A percentile compares a stretch with the other conserved stretches of the same genome.
These are phyloP conservation scores for Cynanchum wilfordii DNA, from an alignment of 257 asterid species.

Conservation along the genomic window DNA sequence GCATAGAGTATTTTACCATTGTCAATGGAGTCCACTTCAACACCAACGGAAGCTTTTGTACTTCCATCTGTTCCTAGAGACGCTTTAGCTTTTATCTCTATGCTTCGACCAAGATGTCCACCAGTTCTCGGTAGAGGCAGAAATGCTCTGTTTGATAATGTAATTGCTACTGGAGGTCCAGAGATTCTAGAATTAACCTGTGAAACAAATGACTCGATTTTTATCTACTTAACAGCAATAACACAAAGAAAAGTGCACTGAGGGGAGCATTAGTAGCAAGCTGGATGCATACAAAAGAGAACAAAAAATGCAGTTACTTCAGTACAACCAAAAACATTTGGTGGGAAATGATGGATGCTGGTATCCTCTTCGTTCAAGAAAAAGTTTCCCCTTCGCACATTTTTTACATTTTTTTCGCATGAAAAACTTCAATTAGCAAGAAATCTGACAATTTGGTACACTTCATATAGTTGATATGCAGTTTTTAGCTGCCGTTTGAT, in stretches of 20 bases:
- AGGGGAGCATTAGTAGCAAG: no score
- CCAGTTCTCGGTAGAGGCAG: constrained; percentile 19
- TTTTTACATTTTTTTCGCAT: background rate
- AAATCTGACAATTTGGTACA: background rate
- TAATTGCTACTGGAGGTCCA: constrained; percentile 23
- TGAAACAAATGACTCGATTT: constrained; percentile 14
- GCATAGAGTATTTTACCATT: constrained; percentile 39
- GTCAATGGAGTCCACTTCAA: constrained; percentile 27
- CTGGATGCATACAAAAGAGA: no score
- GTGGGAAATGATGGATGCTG: background rate
- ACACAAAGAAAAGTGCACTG: no score
- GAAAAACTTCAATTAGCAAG: background rate
- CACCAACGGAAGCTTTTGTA: constrained; percentile 41
- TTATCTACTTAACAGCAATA: constrained; percentile 3
- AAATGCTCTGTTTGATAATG: constrained; percentile 22
- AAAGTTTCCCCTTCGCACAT: background rate
- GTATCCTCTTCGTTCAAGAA: background rate
- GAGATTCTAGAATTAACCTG: constrained; percentile 40
- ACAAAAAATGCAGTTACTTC: no score
- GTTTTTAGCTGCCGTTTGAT: background rate
- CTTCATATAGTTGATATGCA: background rate
- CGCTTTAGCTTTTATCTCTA: constrained; percentile 36
- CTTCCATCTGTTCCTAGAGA: constrained; percentile 45
- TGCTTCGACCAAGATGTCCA: constrained; percentile 18
- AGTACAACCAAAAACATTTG: background rate